Base-by-base conservation (phyloP, 1,284 basidiomycete species). In the Microbotryum lychnidis-dioicae region DNA sequence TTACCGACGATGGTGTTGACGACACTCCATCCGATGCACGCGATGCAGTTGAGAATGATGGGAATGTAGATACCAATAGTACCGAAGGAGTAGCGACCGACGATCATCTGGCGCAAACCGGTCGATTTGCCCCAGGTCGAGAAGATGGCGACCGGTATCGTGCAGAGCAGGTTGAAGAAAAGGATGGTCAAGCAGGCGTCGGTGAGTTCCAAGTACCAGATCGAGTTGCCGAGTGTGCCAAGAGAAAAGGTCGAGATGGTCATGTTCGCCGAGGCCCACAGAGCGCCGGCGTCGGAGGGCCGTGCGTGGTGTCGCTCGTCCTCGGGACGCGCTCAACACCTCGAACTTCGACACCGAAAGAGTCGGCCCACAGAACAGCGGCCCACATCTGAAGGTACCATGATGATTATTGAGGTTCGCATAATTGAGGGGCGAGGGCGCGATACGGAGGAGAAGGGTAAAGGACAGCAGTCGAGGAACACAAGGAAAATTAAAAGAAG, bases 91-190 rank as follows among this genome's bases (percentile, higher is more conserved):
- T 68, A 78, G 10, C 76, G 71, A 12, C 75, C 69, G n/a, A 74
- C 68, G 21, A 75, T 74, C 73, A 77, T 74, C 57, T 76, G 75
- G 20, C 76, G 73, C 8, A 77, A 71, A 20, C 91, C 90, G 0
- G 87, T 78, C 73, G 84, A 85, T 0, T 89, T 86, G n/a, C 91
- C 90, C 82, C 87, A 91, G 47, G 86, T 89, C 16, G 65, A 67
- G 62, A 72, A 77, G 57, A 72, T 70, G 18, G 75, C 73, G 47
- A 75, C 74, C 10, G 74, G 75, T 37, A 76, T 54, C 18, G 66
- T 60, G 44, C 29, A 20, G 57, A 58, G 47, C 47, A 87, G 60
- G 70, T 87, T 88, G 79, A 90, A 87, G 76, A 89, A 89, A 59
- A 91, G 73, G 67, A 90, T 88, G 55, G 84, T 81, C 0, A 90